A percentile compares a stretch with the other conserved stretches of the same genome.
Evolutionary conservation across 257 asterid genomes (phyloP).

Genomic region (Leonotis leonurus): DNA sequence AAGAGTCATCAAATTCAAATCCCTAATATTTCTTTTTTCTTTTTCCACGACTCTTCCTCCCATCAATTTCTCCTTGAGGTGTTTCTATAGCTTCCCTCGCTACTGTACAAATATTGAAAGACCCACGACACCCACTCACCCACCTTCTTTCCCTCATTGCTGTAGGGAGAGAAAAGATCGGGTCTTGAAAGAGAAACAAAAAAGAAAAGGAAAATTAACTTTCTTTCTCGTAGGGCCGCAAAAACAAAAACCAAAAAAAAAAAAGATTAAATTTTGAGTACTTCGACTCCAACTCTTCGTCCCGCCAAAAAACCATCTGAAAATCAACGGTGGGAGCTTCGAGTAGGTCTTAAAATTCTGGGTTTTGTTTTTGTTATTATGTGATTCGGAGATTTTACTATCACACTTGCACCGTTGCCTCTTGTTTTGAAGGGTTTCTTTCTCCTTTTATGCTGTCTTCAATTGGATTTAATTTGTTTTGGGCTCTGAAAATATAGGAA

Average conservation of each 20-base stretch:
- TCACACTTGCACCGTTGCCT: conserved; percentile 23
- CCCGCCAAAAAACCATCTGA: conserved; percentile 33
- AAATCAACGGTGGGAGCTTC: neutral
- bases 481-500: conserved; percentile 35
- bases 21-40: conserved; percentile 4
- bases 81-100: conserved; percentile 17
- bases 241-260: neutral
- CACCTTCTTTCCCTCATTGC: conserved; percentile 3
- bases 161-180: conserved; percentile 41
- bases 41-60: conserved; percentile 16
- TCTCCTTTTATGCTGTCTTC: neutral
- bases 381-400: neutral
- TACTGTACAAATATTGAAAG: conserved; percentile 39
- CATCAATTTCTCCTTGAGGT: conserved; percentile 8
- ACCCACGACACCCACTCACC: conserved; percentile 8
- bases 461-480: conserved; percentile 26
- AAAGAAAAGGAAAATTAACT: neutral
- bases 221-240: conserved; percentile 21
- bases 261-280: neutral
- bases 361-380: neutral
- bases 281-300: conserved; percentile 10
- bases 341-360: conserved; percentile 10
- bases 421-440: neutral
- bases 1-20: conserved; percentile 22
- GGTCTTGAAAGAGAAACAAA: conserved; percentile 21